phyloP scores from a whole-genome alignment of 108 stramenopile species.

The Nitzschia palea region DNA sequence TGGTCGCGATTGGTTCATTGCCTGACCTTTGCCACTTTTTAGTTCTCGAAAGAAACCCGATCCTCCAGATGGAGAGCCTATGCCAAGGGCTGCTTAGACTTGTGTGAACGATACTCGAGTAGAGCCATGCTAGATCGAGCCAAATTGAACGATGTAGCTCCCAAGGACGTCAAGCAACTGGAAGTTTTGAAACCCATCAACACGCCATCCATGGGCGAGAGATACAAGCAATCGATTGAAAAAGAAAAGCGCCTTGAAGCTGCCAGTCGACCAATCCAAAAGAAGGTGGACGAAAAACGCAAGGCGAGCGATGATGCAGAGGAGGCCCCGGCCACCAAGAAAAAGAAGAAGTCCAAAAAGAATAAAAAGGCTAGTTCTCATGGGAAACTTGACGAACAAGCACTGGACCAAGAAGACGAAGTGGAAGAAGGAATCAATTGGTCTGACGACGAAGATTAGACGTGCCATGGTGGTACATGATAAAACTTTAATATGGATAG shows the following conservation, averaged over 20 bases:
- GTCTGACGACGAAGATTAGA: slow-evolving; percentile 74
- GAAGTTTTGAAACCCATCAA: slow-evolving; percentile 72
- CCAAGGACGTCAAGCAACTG: slow-evolving; percentile 83
- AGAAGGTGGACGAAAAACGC: slow-evolving; percentile 27
- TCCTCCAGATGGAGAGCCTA: slow-evolving; percentile 80
- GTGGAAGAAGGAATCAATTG: slow-evolving; percentile 85
- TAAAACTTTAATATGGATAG: too few species aligned
- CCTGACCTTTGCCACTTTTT: slow-evolving; percentile 7
- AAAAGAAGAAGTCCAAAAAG: slow-evolving; percentile 34
- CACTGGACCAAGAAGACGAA: slow-evolving; percentile 59
- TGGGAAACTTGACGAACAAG: neutral
- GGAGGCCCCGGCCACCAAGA: neutral
- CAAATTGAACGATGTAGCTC: slow-evolving; percentile 62
- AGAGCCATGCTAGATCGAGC: slow-evolving; percentile 56
- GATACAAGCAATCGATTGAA: slow-evolving; percentile 66
- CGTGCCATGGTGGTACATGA: neutral
- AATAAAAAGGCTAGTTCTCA: slow-evolving; percentile 11
- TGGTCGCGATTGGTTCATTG: neutral
- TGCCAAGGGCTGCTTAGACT: slow-evolving; percentile 80
- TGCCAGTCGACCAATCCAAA: slow-evolving; percentile 36
- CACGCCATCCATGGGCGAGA: slow-evolving; percentile 74
- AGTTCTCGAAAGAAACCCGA: slow-evolving; percentile 79
- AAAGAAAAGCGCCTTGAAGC: slow-evolving; percentile 66
- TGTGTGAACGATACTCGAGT: slow-evolving; percentile 64
- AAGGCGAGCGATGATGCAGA: slow-evolving; percentile 26